Base-by-base conservation (phyloP, 495 filamentous ascomycete species). In the Pseudevernia furfuracea region DNA sequence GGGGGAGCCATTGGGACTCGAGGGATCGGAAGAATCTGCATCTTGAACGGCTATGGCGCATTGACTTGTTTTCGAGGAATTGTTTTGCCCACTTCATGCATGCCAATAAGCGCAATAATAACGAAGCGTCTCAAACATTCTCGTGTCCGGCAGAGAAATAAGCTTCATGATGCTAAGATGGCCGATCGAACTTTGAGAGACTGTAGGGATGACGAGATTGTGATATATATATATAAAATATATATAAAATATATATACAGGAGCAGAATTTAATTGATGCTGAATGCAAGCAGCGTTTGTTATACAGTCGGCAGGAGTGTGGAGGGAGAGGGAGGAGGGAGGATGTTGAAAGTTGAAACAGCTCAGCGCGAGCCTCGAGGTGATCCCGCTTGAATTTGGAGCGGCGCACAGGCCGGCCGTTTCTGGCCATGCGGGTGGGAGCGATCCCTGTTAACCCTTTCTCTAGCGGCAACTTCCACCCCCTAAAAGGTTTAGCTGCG, bases 1-100 rank as follows among this genome's bases (percentile, higher is more conserved):
- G 85, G 82, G 59, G 80, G 75, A 61, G 58, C 62, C 38, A 66
- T 58, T 46, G 67, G 38, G 21, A 57, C 19, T 17, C 48, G 65
- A 12, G 63, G 12, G 37, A 34, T 43, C 15, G 59, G 41, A 37
- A 60, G 59, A 34, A 61, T 49, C 39, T 69, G 67, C 68, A 70
- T 70, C 8, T 49, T 64, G 38, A 39, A 44, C 25, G 61, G 37
- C 23, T 59, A 60, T 55, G 19, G 61, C 49, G 61, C 55, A 61
- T 61, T 59, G 64, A 60, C 62, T 36, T 32, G n/a, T 60, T 57
- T 63, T 48, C 49, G 49, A 55, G 17, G 38, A 55, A 53, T 56
- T n/a, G n/a, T n/a, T n/a, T 43, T 64, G 49, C 48, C 30, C 41
- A 46, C 41, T 44, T 58, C 55, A 66, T 63, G 58, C 66, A 65